Evolutionary conservation across 2,329 filamentous ascomycete species (phyloP), one percentile per base, ranked within the genome.

Genomic region (Hypoxylon sp.): DNA sequence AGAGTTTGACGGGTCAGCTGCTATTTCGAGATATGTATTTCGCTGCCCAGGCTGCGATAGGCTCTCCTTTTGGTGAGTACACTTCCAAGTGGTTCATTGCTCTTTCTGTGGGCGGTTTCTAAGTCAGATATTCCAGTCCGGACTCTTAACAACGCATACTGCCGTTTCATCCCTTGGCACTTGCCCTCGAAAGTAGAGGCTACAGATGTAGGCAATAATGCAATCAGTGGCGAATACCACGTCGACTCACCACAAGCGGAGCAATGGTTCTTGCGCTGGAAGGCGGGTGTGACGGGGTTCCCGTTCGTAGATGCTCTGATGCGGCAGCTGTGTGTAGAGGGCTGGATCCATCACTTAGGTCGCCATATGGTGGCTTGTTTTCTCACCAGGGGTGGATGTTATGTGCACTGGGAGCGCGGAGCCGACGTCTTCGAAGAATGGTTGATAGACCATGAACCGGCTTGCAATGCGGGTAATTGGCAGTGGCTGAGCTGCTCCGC

Each of bases 11-110:
- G 0, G 92, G 92, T 2, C 92, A 95, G 73, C 80, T 95, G 1
- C 82, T 94, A 10, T 95, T 95, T 78, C 85, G 92, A 14, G 92
- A 95, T 76, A 95, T 95, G 92, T 95, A 94, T 79, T 94, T 95
- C 73, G 91, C 87, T 13, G 91, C 92, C 0, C 91, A 95, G 76
- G 91, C 91, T 0, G 85, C 87, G 0, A 81, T 94, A 1, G 92
- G 92, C 0, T 83, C 86, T 33, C 74, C 82, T 0, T 94, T 93
- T 72, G 83, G 68, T 68, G n/a, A 64, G 68, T 14, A 60, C 42
- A 27, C 31, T 25, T n/a, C 27, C n/a, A 5, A 27, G 13, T 14
- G 1, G 30, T 7, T 20, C 14, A 25, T 6, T 46, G 6, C 11
- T 1, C 17, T 10, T 22, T 50, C 59, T 22, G 8, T n/a, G 31